Percentiles rank a stretch among this genome's conserved stretches.
Conservation (phyloP, 768 basidiomycete genomes). For the Podaxis sp. region DNA sequence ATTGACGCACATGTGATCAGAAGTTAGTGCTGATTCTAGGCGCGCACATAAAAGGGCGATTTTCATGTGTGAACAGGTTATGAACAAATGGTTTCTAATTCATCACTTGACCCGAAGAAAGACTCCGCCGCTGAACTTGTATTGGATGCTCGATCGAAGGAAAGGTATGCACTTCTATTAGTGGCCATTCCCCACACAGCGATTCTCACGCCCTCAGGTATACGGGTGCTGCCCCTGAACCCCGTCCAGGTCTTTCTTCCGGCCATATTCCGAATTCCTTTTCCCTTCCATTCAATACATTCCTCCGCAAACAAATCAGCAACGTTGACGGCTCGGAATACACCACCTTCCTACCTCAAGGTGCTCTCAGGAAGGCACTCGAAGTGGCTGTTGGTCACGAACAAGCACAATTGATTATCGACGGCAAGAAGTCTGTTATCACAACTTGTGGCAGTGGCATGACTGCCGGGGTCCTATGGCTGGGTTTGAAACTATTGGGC, state of each 20-base stretch:
- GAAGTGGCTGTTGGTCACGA: constrained; percentile 61
- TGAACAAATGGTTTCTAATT: constrained; percentile 77
- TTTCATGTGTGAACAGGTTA: constrained; percentile 53
- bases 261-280: constrained; percentile 91
- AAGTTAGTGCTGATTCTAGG: constrained; percentile 37
- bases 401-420: constrained; percentile 53
- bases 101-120: constrained; percentile 42
- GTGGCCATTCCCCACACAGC: neutral
- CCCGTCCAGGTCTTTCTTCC: constrained; percentile 81
- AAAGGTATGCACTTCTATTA: constrained; percentile 50
- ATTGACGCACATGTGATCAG: constrained; percentile 51
- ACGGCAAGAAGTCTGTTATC: constrained; percentile 61
- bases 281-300: constrained; percentile 80
- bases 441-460: constrained; percentile 95
- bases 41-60: neutral
- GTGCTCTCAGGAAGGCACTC: constrained; percentile 61
- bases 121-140: constrained; percentile 62
- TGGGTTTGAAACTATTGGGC: constrained; percentile 78
- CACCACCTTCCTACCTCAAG: constrained; percentile 56
- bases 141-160: constrained; percentile 84
- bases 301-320: constrained; percentile 51
- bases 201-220: constrained; percentile 51
- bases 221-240: constrained; percentile 81
- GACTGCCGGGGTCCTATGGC: constrained; percentile 95
- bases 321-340: constrained; percentile 44